Evolutionary conservation across 495 filamentous ascomycete genomes (phyloP), one percentile per base, ranked within the genome.

Genomic region (Aspergillus sclerotiicarbonarius): DNA sequence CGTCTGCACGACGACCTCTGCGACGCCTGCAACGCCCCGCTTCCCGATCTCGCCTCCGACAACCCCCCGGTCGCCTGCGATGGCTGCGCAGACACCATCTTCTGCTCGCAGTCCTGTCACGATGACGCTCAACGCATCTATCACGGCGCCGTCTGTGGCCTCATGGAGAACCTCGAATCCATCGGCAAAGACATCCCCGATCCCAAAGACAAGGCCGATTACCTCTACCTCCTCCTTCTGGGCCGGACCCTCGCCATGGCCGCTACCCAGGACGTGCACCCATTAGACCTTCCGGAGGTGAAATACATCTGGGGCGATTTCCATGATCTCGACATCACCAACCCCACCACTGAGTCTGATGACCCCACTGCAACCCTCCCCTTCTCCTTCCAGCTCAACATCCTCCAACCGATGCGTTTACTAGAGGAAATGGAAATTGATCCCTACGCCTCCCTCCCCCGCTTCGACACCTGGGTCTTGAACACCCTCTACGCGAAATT

Each of bases 261-360:
- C 0, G 80, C 86, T 30, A 91, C 90, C n/a, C 90, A 92, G 67
- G 81, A 85, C 18, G 69, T 82, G 6, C 90, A 98, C 64, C 90
- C 95, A 1, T 81, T 98, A 13, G 88, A 94, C 1, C 81, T 98
- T 0, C 80, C 81, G 0, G 89, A 96, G 63, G 81, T 94, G 31
- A 93, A 92, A 64, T 96, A 91, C 72, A 92, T 97, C 57, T 98
- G 96, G 87, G 95, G 92, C n/a, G 94, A 87, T 67, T 89, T 86
- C 70, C 72, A 73, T 53, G 67, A 76, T 13, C 69, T 66, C 50
- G 60, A 71, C 56, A 51, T 25, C 60, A 50, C 57, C 35, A 31
- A 46, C 21, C 46, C 20, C 52, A 57, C 29, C 37, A 21, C 37
- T 10, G 37, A 33, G 1, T 54, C 54, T 13, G 63, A 51, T n/a